Evolutionary conservation across 192 early-diverging fungal genomes (phyloP), one percentile per base, ranked within the genome.

Genomic region (Powellomyces hirtus): DNA sequence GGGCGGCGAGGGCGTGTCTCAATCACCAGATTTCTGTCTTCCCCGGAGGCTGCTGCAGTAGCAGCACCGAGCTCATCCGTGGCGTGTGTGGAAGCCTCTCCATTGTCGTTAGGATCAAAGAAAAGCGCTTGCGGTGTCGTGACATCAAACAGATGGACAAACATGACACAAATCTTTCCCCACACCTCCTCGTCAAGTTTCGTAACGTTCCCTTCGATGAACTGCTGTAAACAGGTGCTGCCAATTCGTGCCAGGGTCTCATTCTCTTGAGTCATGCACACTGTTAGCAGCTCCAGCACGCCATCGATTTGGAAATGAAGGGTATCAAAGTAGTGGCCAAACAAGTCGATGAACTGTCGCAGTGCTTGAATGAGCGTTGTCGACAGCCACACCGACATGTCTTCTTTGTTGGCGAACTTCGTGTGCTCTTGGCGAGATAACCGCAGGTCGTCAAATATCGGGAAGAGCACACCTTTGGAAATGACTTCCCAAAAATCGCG

Each of bases 281-380:
- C 70, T 24, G 79, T 82, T 51, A 97, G 80, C 27, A 97, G 76
- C 52, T 89, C 89, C 38, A 97, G 77, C 20, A 97, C 76, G 29
- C 88, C 86, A 53, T 84, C 85, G 74, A 95, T 84, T 81, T 91
- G 89, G 50, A 87, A 86, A 29, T 72, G 74, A 45, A 94, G 77
- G 55, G 80, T 82, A 24, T 91, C 88, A 63, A 85, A 94, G 71
- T 91, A 94, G 66, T 77, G 74, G 0, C 89, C 85, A 62, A 93
- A 95, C 57, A 97, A 75, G 49, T 93, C 90, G 22, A 97, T 85
- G 60, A 97, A 83, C 73, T 88, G 89, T 33, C 92, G 83, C 69
- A 97, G 77, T 4, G 94, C 95, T 79, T 93, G 90, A 73, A 97
- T 91, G 79, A 97, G 82, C 14, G 95, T 95, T 8, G 94, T 95